phyloP scores from a whole-genome alignment of 2,329 filamentous ascomycete species.

The Parasarocladium wereldwijsianum region DNA sequence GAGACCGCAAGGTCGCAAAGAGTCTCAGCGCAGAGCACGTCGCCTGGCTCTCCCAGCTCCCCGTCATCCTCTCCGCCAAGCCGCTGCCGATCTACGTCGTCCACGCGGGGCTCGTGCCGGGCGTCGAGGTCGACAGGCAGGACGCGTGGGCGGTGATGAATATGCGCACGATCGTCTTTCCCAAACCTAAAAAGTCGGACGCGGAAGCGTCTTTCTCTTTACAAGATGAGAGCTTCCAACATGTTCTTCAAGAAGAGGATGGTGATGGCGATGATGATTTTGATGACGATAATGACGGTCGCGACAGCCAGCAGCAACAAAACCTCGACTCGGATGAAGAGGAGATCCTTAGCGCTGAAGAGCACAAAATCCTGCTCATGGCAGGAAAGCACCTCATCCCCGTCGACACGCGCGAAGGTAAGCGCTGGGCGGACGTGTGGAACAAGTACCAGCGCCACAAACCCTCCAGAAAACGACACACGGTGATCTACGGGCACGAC shows the following conservation, averaged over 20 bases:
- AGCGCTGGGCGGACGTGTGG: constrained; percentile 54
- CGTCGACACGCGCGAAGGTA: constrained; percentile 33
- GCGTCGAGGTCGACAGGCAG: constrained; percentile 51
- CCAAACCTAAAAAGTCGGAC: constrained; percentile 13
- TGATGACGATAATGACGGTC: too few species aligned
- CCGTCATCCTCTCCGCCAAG: constrained; percentile 67
- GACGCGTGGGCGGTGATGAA: constrained; percentile 79
- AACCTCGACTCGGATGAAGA: constrained; percentile 1
- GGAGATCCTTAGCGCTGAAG: neutral
- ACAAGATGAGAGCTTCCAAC: neutral
- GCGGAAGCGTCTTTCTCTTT: neutral
- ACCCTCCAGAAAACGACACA: constrained; percentile 27
- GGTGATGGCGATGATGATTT: constrained; percentile 6
- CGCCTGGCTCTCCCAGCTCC: constrained; percentile 53
- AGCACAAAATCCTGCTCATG: constrained; percentile 1
- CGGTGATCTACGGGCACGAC: constrained; percentile 82
- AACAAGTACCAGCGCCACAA: constrained; percentile 30
- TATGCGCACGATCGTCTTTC: constrained; percentile 64
- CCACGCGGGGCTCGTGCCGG: constrained; percentile 75
- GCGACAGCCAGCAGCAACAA: too few species aligned
- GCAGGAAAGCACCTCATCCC: constrained; percentile 15
- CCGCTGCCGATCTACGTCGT: constrained; percentile 52
- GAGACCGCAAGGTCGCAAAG: constrained; percentile 35
- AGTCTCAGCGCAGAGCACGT: constrained; percentile 42
- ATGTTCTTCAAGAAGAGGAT: constrained; percentile 3